These are phyloP conservation scores for Xenoacremonium recifei DNA, from an alignment of 2,329 filamentous ascomycete species.

Conservation along the genomic window DNA sequence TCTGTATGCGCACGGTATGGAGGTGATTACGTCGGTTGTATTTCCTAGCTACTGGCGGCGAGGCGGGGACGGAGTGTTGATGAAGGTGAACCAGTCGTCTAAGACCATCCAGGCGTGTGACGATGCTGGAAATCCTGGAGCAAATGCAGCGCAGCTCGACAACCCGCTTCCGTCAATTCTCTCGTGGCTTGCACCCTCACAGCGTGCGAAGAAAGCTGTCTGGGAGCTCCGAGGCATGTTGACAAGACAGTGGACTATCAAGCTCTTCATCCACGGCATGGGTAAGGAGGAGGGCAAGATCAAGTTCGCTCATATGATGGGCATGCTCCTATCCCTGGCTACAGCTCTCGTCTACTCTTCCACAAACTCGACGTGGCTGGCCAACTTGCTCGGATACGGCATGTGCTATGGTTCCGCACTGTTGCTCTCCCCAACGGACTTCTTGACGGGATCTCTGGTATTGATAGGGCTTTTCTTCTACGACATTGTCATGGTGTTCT, in stretches of 20 bases:
- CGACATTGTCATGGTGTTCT: conserved; percentile 91
- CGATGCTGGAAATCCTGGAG: conserved; percentile 28
- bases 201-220: conserved; percentile 17
- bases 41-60: conserved; percentile 75
- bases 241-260: conserved; percentile 50
- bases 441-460: conserved; percentile 76
- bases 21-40: conserved; percentile 62
- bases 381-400: conserved; percentile 82
- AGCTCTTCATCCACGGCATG: conserved; percentile 51
- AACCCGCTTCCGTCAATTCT: conserved; percentile 33
- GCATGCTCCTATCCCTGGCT: conserved; percentile 52
- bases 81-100: conserved; percentile 41
- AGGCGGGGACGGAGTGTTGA: conserved; percentile 39
- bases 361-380: conserved; percentile 57
- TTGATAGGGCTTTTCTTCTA: conserved; percentile 85
- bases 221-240: conserved; percentile 55
- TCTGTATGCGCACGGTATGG: conserved; percentile 70
- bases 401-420: conserved; percentile 83
- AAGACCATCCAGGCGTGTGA: conserved; percentile 39
- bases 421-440: conserved; percentile 85
- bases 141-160: conserved; percentile 18
- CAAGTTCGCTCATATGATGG: conserved; percentile 57
- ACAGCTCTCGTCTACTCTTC: conserved; percentile 66
- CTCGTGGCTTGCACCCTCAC: conserved; percentile 31
- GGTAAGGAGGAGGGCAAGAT: conserved; percentile 47